phyloP scores from a whole-genome alignment of 176 grass and related monocot species.

The Raddia distichophylla region DNA sequence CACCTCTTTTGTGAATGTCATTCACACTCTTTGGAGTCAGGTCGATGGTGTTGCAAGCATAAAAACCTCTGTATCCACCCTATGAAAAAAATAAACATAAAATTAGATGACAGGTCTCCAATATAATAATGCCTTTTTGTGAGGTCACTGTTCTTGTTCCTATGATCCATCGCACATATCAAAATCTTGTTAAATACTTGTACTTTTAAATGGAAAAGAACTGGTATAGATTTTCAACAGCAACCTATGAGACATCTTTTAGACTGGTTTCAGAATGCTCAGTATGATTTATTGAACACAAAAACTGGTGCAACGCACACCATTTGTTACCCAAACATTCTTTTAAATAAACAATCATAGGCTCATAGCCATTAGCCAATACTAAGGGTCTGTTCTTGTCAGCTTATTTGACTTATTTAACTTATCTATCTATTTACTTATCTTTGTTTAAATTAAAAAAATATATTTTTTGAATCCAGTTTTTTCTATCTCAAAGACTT shows the following conservation, averaged over 20 bases:
- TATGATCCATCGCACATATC: not conserved
- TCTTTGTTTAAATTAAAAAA: too few species aligned
- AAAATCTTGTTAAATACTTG: not conserved
- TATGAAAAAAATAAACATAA: constrained; percentile 34
- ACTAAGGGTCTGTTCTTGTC: too few species aligned
- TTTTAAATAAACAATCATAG: not conserved
- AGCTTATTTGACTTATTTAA: too few species aligned
- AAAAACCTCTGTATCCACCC: constrained; percentile 97
- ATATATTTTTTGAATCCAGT: too few species aligned
- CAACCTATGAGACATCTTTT: not conserved
- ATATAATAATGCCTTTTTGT: not conserved
- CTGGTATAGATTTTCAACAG: not conserved
- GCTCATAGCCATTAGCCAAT: too few species aligned
- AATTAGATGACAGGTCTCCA: constrained; percentile 13
- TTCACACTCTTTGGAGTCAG: constrained; percentile 78
- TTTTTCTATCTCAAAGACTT: too few species aligned
- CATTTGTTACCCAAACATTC: not conserved
- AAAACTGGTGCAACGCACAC: not conserved
- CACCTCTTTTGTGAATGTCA: constrained; percentile 95
- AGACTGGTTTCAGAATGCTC: not conserved
- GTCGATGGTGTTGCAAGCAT: constrained; percentile 75
- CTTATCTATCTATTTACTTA: too few species aligned
- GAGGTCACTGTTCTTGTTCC: not conserved
- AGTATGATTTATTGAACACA: not conserved
- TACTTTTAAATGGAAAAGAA: constrained; percentile 2